Evolutionary conservation across 2,329 filamentous ascomycete species (phyloP).

Genomic region (Rutstroemia sp.): DNA sequence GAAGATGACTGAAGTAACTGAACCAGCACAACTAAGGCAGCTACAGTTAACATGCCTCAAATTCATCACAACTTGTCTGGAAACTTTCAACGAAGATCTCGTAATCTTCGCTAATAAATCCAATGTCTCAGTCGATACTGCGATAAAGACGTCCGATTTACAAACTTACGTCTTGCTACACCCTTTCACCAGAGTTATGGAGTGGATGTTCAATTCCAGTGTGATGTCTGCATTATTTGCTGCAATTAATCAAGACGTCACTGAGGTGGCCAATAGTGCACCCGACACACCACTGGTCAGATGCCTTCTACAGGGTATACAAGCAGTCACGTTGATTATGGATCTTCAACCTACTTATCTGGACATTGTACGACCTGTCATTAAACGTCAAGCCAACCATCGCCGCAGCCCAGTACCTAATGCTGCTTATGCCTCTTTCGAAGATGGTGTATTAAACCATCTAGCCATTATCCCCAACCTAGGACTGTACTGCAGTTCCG

Average conservation of each 20-base stretch:
- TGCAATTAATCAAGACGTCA: conserved; percentile 67
- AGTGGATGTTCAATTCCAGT: conserved; percentile 94
- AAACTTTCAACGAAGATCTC: conserved; percentile 89
- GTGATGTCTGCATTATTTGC: conserved; percentile 74
- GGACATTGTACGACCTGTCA: conserved; percentile 73
- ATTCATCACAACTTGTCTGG: conserved; percentile 72
- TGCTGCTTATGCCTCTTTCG: conserved; percentile 76
- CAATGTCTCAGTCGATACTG: conserved; percentile 64
- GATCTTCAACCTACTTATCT: conserved; percentile 88
- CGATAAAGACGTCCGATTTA: conserved; percentile 67
- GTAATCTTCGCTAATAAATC: conserved; percentile 78
- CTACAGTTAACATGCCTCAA: conserved; percentile 75
- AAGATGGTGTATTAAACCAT: conserved; percentile 81
- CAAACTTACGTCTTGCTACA: conserved; percentile 78
- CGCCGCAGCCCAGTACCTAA: conserved; percentile 59
- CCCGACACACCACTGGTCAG: conserved; percentile 76
- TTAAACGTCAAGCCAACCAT: conserved; percentile 58
- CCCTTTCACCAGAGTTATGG: conserved; percentile 91
- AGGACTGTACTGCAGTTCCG: conserved; percentile 79
- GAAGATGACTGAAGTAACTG: conserved; percentile 48
- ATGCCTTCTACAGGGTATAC: conserved; percentile 70
- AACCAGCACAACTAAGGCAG: conserved; percentile 61
- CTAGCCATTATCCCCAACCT: conserved; percentile 73
- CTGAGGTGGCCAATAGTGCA: conserved; percentile 62
- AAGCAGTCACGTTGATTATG: conserved; percentile 76